phyloP scores from a whole-genome alignment of 1,139 yeast genomes.

The Candida sanyaensis region DNA sequence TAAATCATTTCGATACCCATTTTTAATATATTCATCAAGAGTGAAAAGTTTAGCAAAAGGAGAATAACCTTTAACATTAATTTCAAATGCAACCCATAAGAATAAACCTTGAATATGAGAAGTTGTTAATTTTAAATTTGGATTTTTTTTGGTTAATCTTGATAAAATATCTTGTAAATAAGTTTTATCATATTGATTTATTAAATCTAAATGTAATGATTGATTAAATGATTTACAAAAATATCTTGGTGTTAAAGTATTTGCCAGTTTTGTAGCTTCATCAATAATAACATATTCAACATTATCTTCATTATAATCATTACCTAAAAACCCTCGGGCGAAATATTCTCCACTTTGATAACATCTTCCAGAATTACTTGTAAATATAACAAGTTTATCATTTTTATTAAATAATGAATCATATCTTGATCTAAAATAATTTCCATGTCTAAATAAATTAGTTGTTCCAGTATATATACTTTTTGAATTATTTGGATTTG shows the following conservation, averaged over 20 bases:
- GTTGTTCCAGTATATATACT: constrained; percentile 32
- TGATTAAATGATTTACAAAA: constrained; percentile 21
- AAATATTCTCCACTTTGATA: constrained; percentile 33
- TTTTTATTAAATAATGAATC: constrained; percentile 23
- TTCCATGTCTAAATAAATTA: constrained; percentile 36
- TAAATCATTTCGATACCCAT: constrained; percentile 37
- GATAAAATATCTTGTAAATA: constrained; percentile 39
- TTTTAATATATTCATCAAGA: constrained; percentile 48
- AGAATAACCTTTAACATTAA: constrained; percentile 50
- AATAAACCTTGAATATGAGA: constrained; percentile 43
- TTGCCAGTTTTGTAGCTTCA: constrained; percentile 34
- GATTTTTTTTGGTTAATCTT: constrained; percentile 34
- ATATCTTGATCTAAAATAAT: constrained; percentile 33
- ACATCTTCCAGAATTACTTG: constrained; percentile 33
- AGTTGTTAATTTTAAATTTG: constrained; percentile 36
- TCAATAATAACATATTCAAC: constrained; percentile 26
- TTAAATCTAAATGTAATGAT: constrained; percentile 14
- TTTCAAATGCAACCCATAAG: constrained; percentile 56
- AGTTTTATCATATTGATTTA: constrained; percentile 13
- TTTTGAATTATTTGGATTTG: constrained; percentile 26
- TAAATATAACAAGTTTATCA: constrained; percentile 29
- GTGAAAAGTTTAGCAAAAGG: constrained; percentile 53
- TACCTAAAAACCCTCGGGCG: constrained; percentile 35
- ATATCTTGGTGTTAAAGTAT: constrained; percentile 36
- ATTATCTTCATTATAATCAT: constrained; percentile 19